Base-by-base conservation (phyloP, 1,139 yeast species). In the Pneumocystis wakefieldiae region DNA sequence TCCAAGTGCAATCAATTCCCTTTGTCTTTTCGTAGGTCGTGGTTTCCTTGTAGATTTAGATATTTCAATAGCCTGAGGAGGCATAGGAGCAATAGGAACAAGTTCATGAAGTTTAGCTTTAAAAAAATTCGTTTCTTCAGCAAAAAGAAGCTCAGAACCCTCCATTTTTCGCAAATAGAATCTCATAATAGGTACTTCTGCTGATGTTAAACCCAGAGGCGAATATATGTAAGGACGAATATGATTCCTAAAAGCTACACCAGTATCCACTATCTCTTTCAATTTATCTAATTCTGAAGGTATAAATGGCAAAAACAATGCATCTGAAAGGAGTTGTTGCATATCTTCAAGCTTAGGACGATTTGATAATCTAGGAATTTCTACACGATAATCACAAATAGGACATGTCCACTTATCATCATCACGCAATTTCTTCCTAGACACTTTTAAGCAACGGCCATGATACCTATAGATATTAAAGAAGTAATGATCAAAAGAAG, bases 371-470 rank as follows among this genome's bases (percentile, higher is more conserved):
- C 75, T 70, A 1, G 73, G 74, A 24, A 73, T 70, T 10, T 65
- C 69, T 69, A 71, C 66, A 62, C 77, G 71, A 68, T 72, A 71
- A 66, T 80, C 81, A 74, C 96, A 89, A 10, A 86, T 73, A 0
- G 92, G 87, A 75, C 96, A 89, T 1, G 78, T 72, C 70, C 83
- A 83, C 10, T 77, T 79, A 28, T 76, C 80, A 36, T 77, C 76
- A 2, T 68, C 70, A 57, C 67, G 76, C 68, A 66, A 68, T 70
- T 59, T 69, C 39, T 68, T 68, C 57, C 68, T 64, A 7, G 70
- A 63, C 32, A 75, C 70, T 64, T 79, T 79, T 57, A 88, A 77
- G 73, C 96, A 89, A 42, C 76, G 77, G 62, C 81, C 80, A 71
- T 88, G 95, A 35, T 67, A 68, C 66, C 66, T 64, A 35, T n/a